Evolutionary conservation across 768 basidiomycete species (phyloP), one percentile per base, ranked within the genome.

Genomic region (Termitomyces sp.): DNA sequence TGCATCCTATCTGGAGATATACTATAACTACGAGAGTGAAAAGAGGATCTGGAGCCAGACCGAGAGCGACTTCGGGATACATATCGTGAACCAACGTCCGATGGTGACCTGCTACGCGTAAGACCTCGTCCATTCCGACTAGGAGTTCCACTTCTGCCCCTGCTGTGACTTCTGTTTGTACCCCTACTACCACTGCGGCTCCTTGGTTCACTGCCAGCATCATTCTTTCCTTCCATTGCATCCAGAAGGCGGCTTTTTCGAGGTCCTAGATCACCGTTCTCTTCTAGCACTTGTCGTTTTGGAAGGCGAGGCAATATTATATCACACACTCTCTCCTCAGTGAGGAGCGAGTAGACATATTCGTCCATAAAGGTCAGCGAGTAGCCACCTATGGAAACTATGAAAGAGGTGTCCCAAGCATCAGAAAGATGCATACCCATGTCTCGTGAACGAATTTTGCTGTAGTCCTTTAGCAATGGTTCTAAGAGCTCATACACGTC

Each of bases 401-500:
- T 62, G 54, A 50, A 21, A 55, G 44, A 45, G 28, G 44, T 59
- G 19, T 58, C 50, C 48, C 32, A 28, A 11, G 12, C 21, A 46
- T 16, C 34, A 17, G 48, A 25, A 21, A 41, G 57, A 41, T 17
- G 69, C 86, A 58, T 66, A 95, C 96, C 75, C 81, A 86, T 89
- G 61, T 85, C 81, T 48, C 91, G 80, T 59, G 84, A 74, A 12
- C 96, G 85, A 45, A 99, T 72, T 71, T 98, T 99, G 58, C 93
- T 73, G 67, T 86, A 98, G 68, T 99, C 97, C 68, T 92, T 95
- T 61, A 98, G 81, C 14, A 98, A 72, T 2, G 97, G 97, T 70
- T 99, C 97, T 6, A 99, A 79, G 21, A 92, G 75, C 66, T 97
- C 94, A 66, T 93, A 98, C 3, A 96, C 90, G 58, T 98, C 96